phyloP scores from a whole-genome alignment of 1,139 yeast species.

The Suhomyces coccinellae region DNA sequence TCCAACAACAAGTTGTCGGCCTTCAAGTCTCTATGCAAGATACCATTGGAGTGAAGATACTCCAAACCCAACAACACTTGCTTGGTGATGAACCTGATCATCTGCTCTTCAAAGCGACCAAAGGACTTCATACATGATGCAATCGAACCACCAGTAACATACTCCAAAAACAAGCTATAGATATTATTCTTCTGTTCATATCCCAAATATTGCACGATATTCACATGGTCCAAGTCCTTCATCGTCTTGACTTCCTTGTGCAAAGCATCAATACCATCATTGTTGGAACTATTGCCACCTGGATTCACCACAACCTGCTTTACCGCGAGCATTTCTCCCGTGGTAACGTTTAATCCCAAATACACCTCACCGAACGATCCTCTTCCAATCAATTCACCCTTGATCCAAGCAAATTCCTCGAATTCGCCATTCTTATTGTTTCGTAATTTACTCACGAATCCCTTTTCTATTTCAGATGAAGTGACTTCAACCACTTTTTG shows the following conservation, averaged over 20 bases:
- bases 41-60: conserved; percentile 83
- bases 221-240: conserved; percentile 90
- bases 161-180: conserved; percentile 86
- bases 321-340: conserved; percentile 98
- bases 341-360: conserved; percentile 89
- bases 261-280: conserved; percentile 76
- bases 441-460: conserved; percentile 58
- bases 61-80: conserved; percentile 85
- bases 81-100: conserved; percentile 69
- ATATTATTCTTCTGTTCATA: conserved; percentile 76
- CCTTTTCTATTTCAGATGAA: conserved; percentile 61
- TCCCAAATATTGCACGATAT: conserved; percentile 94
- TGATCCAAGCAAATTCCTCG: conserved; percentile 94
- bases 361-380: conserved; percentile 98
- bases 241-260: conserved; percentile 91
- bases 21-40: conserved; percentile 91
- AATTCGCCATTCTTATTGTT: conserved; percentile 62
- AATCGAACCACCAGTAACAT: conserved; percentile 97
- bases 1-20: conserved; percentile 91
- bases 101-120: conserved; percentile 80
- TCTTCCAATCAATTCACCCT: conserved; percentile 94
- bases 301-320: conserved; percentile 82
- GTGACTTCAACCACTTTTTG: conserved; percentile 90
- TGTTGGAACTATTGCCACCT: conserved; percentile 19
- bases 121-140: conserved; percentile 81